Base-by-base conservation (phyloP, 1,139 yeast genomes). In the Yamadazyma triangularis region DNA sequence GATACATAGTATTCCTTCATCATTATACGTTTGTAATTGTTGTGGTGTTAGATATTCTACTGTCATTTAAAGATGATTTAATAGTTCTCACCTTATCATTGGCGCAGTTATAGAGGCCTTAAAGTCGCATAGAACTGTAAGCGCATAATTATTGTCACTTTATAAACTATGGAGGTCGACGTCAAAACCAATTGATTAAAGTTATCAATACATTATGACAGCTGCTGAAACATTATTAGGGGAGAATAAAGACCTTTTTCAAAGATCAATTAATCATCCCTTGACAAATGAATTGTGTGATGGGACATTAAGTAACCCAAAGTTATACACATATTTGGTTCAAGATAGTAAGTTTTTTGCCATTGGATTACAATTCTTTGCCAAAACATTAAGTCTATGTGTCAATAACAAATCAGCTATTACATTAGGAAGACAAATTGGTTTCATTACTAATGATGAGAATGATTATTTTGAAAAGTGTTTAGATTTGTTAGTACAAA, bases 1-100 rank as follows among this genome's bases (percentile, higher is more conserved):
- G 13, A 84, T 55, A 25, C 81, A 77, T 4, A 84, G 53, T 47
- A 81, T 72, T 0, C 94, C 94, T 23, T 82, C 78, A 2, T 49
- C 48, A 14, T 72, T 43, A 47, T 78, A 83, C 2, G 45, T 39
- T 2, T 53, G 55, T 4, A 73, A 35, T 42, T 78, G 82, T 16
- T 60, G 60, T n/a, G 50, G 39, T 0, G 73, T 44, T 14, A 56
- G 30, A 2, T 36, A 36, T 3, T 24, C n/a, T 8, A 34, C 14
- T 4, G 32, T 27, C 36, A 35, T 29, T 15, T n/a, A 15, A 16
- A 11, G 16, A 13, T 13, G 12, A 26, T 25, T 11, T 27, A 20
- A 20, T 15, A 8, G 26, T 15, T n/a, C 28, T 29, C 16, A 26
- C 25, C 29, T 25, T n/a, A n/a, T n/a, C n/a, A n/a, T n/a, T 18